These are phyloP conservation scores for Alternaria brassicicola DNA, from an alignment of 2,329 filamentous ascomycete genomes.

Conservation along the genomic window DNA sequence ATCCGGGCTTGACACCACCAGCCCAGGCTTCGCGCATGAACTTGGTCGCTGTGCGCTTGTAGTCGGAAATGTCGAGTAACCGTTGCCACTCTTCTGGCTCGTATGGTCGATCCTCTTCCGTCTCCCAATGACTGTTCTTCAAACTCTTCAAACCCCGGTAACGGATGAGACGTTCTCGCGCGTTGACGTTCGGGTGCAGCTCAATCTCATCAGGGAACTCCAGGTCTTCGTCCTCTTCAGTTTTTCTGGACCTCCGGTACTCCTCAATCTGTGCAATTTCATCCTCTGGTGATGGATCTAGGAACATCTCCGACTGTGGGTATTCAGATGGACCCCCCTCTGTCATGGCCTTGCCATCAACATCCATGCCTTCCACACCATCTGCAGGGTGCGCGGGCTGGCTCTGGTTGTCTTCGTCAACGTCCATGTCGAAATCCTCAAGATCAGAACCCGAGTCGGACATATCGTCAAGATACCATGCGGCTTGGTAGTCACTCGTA, in stretches of 20 bases:
- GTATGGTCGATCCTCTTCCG: conserved; percentile 81
- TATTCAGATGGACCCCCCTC: conserved; percentile 87
- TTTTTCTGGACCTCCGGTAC: conserved; percentile 77
- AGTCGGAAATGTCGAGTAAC: conserved; percentile 86
- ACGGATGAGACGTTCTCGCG: conserved; percentile 80
- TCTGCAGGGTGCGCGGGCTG: conserved; percentile 75
- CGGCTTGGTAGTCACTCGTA: conserved; percentile 91
- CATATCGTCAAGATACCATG: conserved; percentile 86
- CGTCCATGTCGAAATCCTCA: conserved; percentile 66
- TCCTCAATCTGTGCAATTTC: conserved; percentile 81
- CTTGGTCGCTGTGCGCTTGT: conserved; percentile 79
- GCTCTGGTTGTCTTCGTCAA: conserved; percentile 58
- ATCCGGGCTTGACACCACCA: conserved; percentile 86
- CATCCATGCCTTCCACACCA: conserved; percentile 70
- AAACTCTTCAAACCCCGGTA: conserved; percentile 94
- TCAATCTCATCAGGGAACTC: conserved; percentile 99
- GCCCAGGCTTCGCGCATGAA: conserved; percentile 81
- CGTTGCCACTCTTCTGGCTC: conserved; percentile 91
- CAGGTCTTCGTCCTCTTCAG: conserved; percentile 85
- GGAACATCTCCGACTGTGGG: conserved; percentile 89
- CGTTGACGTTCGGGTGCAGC: conserved; percentile 83
- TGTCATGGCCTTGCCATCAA: conserved; percentile 65
- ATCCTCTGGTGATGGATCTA: conserved; percentile 79
- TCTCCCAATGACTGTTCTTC: conserved; percentile 86
- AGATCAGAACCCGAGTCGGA: conserved; percentile 87